Evolutionary conservation across 2,329 filamentous ascomycete genomes (phyloP).

Genomic region (Ophiobolus disseminans): DNA sequence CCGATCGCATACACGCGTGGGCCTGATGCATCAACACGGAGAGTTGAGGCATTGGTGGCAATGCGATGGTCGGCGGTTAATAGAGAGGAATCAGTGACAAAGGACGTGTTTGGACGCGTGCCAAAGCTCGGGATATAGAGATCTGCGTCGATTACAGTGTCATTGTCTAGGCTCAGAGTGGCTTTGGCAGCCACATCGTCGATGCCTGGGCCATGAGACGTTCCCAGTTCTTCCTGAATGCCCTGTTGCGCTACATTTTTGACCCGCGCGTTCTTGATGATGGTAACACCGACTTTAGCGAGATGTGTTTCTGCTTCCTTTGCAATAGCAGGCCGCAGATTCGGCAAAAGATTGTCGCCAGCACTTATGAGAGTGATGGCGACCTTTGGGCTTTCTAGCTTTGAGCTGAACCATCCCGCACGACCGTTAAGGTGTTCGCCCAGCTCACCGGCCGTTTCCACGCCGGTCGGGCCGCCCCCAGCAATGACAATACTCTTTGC

Average conservation of each 20-base stretch:
- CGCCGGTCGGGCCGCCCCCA: conserved; percentile 46
- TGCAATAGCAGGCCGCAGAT: conserved; percentile 30
- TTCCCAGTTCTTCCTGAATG: too few relatives aligned
- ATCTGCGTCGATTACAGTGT: conserved; percentile 43
- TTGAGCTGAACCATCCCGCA: conserved; percentile 48
- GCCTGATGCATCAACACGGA: conserved; percentile 33
- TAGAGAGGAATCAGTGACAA: conserved; percentile 31
- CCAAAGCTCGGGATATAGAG: conserved; percentile 48
- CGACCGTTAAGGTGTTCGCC: conserved; percentile 61
- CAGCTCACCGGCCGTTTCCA: conserved; percentile 50
- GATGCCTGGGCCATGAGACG: too few relatives aligned
- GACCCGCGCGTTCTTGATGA: conserved; percentile 55
- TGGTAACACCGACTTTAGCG: conserved; percentile 55
- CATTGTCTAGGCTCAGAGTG: conserved; percentile 51
- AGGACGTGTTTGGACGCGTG: conserved; percentile 41
- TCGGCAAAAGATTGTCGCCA: conserved; percentile 38
- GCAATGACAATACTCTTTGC: conserved; percentile 46
- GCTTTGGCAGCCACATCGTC: conserved; percentile 21
- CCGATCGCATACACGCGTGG: conserved; percentile 47
- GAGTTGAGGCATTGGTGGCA: conserved; percentile 31
- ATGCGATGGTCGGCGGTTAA: conserved; percentile 35
- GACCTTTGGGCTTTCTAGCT: conserved; percentile 26
- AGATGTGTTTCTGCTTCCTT: conserved; percentile 44
- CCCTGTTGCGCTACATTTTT: conserved; percentile 39
- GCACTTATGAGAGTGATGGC: conserved; percentile 50